Base-by-base conservation (phyloP, 2,329 filamentous ascomycete genomes). In the Fusarium foetens region DNA sequence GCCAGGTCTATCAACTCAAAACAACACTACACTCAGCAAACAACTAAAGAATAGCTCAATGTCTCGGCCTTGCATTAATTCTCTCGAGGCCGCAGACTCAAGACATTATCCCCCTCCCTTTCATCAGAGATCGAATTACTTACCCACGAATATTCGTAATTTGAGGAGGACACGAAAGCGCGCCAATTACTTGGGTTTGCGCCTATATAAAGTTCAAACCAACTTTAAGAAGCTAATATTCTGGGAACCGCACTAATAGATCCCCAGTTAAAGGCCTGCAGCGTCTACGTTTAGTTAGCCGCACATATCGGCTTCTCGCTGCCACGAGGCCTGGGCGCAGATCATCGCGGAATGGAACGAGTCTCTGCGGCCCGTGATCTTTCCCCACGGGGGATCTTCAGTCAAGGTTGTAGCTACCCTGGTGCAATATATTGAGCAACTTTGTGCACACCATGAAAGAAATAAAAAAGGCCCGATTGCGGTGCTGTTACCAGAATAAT, bases 61-160 rank as follows among this genome's bases (percentile, higher is more conserved):
- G 16, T 14, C 7, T 36, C 6, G 2, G 8, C 10, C 0, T 3
- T 2, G 12, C 4, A 35, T 19, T 1, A 7, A 9, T 1, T 35
- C n/a, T 49, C 29, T 13, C 2, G 9, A 48, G 13, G 6, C 12
- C 9, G 1, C 8, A 14, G 9, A 21, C 8, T 16, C 2, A 12
- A 8, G 25, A 27, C 10, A 9, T 13, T 3, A 29, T 16, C 10
- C 4, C 10, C 8, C 5, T 31, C 11, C 10, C 1, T 31, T 17
- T 0, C 3, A 25, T 29, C 11, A n/a, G 21, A 54, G 6, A 5
- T 27, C 8, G 13, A 19, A 8, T 11, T 8, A 3, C 23, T 38
- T 8, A 7, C 19, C 9, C 0, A 23, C 5, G 0, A 17, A 17
- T 6, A 13, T n/a, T 13, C 4, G 10, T 29, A 16, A 39, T 29